Conservation (phyloP, 768 basidiomycete genomes). For the Phanerodontia chrysosporium region DNA sequence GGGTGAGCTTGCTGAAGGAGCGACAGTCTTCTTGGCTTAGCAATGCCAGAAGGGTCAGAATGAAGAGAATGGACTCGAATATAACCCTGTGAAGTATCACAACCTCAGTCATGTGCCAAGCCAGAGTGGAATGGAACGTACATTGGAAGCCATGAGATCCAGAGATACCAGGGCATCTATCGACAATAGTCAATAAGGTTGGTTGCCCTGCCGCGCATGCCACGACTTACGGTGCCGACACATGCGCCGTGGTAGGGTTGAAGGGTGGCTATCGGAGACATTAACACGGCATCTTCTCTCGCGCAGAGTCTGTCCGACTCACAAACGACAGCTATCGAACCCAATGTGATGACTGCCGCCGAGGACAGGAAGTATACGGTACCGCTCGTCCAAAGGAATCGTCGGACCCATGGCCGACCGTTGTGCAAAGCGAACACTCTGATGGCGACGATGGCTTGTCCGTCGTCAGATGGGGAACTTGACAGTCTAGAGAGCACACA, state of each 20-base stretch:
- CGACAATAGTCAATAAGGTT: not conserved
- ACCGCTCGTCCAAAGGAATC: constrained; percentile 19
- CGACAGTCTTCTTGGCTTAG: constrained; percentile 17
- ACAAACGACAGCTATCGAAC: constrained; percentile 22
- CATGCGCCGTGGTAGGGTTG: constrained; percentile 22
- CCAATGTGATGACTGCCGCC: constrained; percentile 19
- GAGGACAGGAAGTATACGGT: constrained; percentile 18
- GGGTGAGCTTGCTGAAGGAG: constrained; percentile 20
- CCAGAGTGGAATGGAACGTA: not conserved
- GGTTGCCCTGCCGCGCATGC: not conserved
- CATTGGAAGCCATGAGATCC: constrained; percentile 27
- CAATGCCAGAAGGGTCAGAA: constrained; percentile 21
- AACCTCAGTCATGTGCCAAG: not conserved
- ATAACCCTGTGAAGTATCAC: constrained; percentile 14
- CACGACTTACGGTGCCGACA: constrained; percentile 20
- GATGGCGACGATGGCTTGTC: constrained; percentile 23
- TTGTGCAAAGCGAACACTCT: constrained; percentile 23
- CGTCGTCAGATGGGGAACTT: not conserved
- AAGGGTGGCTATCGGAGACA: constrained; percentile 15
- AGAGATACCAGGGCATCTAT: constrained; percentile 24
- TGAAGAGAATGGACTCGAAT: constrained; percentile 26
- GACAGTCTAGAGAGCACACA: not conserved
- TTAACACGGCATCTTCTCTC: too few relatives aligned
- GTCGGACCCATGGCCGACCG: constrained; percentile 20
- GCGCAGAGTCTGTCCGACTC: not conserved